Conservation (phyloP, 495 filamentous ascomycete genomes). For the Talaromyces liani region DNA sequence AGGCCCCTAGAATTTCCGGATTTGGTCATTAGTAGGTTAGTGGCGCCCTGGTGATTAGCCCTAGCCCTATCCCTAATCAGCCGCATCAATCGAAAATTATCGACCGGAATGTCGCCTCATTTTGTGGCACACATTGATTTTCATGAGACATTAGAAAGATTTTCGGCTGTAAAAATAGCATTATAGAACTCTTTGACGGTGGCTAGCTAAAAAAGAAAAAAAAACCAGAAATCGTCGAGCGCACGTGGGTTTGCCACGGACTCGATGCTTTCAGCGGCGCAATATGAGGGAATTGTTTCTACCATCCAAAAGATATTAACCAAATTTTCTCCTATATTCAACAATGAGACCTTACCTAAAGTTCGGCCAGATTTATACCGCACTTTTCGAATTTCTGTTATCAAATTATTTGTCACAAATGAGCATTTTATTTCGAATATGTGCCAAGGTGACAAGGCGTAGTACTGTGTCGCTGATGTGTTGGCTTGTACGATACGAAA, state of each 20-base stretch:
- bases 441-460: background rate
- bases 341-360: background rate
- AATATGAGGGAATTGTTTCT: conserved; percentile 3
- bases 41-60: background rate
- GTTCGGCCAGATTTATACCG: background rate
- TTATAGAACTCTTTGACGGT: background rate
- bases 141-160: no score
- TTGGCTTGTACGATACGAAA: background rate
- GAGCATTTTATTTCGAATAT: background rate
- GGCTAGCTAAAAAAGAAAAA: background rate
- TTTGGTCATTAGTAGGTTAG: background rate
- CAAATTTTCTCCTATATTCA: background rate
- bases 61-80: background rate
- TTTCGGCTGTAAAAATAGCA: background rate
- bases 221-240: background rate
- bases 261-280: background rate
- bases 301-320: background rate
- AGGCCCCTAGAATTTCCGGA: background rate
- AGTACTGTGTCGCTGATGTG: background rate
- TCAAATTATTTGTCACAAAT: background rate
- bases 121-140: no score
- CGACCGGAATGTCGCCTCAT: no score
- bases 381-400: background rate
- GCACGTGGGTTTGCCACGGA: background rate
- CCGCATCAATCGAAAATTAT: background rate